Evolutionary conservation across 1,284 basidiomycete species (phyloP), one percentile per base, ranked within the genome.

Genomic region (Fistulinella cinereoalba): DNA sequence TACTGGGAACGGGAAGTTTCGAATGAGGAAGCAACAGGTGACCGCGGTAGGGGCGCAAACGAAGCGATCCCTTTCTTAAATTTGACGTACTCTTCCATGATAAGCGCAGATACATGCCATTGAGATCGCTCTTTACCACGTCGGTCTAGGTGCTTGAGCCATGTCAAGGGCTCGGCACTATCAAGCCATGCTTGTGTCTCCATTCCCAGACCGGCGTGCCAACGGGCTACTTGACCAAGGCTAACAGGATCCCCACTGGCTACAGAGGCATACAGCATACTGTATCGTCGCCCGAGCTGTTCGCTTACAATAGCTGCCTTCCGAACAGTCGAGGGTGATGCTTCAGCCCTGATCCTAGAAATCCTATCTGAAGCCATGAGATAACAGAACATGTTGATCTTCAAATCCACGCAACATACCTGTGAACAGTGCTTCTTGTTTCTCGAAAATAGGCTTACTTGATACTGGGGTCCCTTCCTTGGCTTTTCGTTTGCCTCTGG

Each of bases 231-330:
- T 36, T 73, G 69, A 10, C 70, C 62, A 11, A 79, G 68, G 54
- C 77, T 80, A 37, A 80, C 55, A 9, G 65, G 63, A 8, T 58
- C 54, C 7, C 60, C 62, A 10, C 64, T 57, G 6, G 67, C 57
- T 21, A 75, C 49, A 10, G 71, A 65, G 23, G 66, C 60, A 45
- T 73, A 71, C 11, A 85, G 56, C n/a, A 81, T 61, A 27, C 67
- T 66, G 54, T 89, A 89, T 42, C 81, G 77, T 51, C 84, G 71
- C 42, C 67, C 69, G 10, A 89, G 66, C 56, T 89, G 87, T 46
- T 83, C 75, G n/a, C 68, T 71, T 12, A 79, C 82, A 32, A 86
- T 80, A 23, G 71, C 68, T n/a, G 81, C 83, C 58, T 85, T 88
- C 43, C 78, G 75, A 37, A 74, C 53, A 3, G 83, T 85, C 24